Conservation (phyloP, 495 filamentous ascomycete species). For the Penicillium desertorum region DNA sequence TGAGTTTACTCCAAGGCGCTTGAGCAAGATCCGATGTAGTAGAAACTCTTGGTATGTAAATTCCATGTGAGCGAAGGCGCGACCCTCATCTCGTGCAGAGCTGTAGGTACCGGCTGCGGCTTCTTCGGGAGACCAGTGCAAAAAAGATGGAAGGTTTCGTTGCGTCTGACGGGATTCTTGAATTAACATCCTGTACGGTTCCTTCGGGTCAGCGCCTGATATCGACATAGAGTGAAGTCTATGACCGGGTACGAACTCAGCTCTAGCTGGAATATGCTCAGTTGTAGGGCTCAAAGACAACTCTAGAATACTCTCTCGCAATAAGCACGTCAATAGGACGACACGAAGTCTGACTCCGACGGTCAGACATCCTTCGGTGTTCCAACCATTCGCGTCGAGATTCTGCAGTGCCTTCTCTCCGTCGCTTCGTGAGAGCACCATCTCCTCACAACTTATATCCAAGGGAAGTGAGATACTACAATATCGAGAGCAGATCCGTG, state of each 20-base stretch:
- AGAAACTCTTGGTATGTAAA: conserved; percentile 5
- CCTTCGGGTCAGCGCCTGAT: background rate
- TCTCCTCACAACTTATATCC: conserved; percentile 1
- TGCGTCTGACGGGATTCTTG: conserved; percentile 1
- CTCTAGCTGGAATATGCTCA: background rate
- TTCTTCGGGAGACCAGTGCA: background rate
- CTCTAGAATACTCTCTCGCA: conserved; percentile 13
- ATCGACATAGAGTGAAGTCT: background rate
- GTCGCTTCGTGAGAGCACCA: background rate
- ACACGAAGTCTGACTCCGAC: conserved; percentile 5
- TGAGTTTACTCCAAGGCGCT: background rate
- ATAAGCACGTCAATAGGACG: conserved; percentile 2
- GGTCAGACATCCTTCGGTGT: conserved; percentile 3
- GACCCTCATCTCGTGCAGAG: background rate
- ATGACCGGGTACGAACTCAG: background rate
- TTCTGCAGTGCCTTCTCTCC: background rate
- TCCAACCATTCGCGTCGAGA: conserved; percentile 14
- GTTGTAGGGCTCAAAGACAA: conserved; percentile 12
- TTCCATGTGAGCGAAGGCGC: background rate
- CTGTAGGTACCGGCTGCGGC: background rate
- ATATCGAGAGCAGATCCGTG: conserved; percentile 44
- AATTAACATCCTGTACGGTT: background rate
- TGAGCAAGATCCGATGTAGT: conserved; percentile 1
- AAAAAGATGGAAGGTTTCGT: background rate
- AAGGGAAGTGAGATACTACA: conserved; percentile 45